Evolutionary conservation across 495 filamentous ascomycete genomes (phyloP), one percentile per base, ranked within the genome.

Genomic region (Haplographium delicatum): DNA sequence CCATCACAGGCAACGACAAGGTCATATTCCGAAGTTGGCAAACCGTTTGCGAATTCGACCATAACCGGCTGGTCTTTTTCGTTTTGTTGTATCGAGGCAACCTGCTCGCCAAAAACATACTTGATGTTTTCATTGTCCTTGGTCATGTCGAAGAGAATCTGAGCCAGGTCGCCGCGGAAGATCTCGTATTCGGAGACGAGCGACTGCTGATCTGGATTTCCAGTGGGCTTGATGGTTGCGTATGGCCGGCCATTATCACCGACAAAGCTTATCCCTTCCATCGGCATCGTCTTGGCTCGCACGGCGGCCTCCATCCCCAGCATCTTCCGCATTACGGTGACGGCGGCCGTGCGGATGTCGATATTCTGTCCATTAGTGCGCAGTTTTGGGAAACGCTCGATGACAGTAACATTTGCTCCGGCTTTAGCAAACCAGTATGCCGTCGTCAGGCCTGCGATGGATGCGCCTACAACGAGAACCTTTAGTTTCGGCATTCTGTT

Each of bases 111-210:
- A 50, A 77, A 80, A 10, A 73, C 37, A 37, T 77, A 75, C 19
- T 59, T 25, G 7, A 68, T 60, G 9, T 54, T 64, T 22, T 65
- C 52, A 41, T 67, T 31, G 18, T 67, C 55, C 47, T 72, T 69
- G 9, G 69, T 76, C 31, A 65, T 47, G 24, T 74, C 65, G 46
- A 69, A 69, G 3, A 79, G 49, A 22, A 81, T 68, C 18, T 63
- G 38, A 11, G 68, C 68, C 22, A 83, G 47, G 44, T 80, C 71
- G 2, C 74, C 78, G 5, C 80, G 63, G 50, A 79, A 66, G 34
- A 82, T 75, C 61, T 82, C 80, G 47, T 64, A 81, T 58, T 82
- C 79, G 5, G 72, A 74, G 6, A 72, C 65, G 1, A 78, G 60
- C 18, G 61, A 64, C 62, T 79, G 73, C 53, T 62, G 59, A 39